Conservation (phyloP, 495 filamentous ascomycete species). For the Annulohypoxylon nitens region DNA sequence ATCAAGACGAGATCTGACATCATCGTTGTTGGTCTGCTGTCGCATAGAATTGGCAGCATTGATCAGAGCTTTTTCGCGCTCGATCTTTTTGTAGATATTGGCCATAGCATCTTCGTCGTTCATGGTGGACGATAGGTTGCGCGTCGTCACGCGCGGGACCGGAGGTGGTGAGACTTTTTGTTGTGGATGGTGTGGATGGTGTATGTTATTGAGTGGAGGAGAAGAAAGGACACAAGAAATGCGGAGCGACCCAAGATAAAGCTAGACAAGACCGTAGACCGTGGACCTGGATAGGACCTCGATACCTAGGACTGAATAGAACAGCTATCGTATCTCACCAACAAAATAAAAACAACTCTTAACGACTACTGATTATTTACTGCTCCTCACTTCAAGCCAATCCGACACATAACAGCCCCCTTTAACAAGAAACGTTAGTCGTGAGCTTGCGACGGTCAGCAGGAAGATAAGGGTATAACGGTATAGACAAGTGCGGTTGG, state of each 20-base stretch:
- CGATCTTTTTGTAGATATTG: slow-evolving; percentile 96
- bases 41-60: slow-evolving; percentile 94
- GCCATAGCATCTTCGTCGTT: slow-evolving; percentile 85
- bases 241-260: slow-evolving; percentile 42
- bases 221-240: slow-evolving; percentile 24
- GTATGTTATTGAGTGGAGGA: slow-evolving; percentile 17
- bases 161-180: slow-evolving; percentile 24
- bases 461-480: slow-evolving; percentile 8
- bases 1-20: slow-evolving; percentile 88
- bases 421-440: slow-evolving; percentile 6
- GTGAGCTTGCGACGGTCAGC: slow-evolving; percentile 13
- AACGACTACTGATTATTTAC: slow-evolving; percentile 10
- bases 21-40: slow-evolving; percentile 91
- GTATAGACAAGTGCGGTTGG: slow-evolving; percentile 16
- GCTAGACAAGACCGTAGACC: slow-evolving; percentile 11
- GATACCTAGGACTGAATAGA: neutral
- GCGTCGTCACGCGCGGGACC: slow-evolving; percentile 57
- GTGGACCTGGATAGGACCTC: neutral
- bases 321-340: neutral
- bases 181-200: slow-evolving; percentile 18
- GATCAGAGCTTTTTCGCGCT: slow-evolving; percentile 96
- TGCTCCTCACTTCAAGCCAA: slow-evolving; percentile 6
- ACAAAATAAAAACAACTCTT: slow-evolving; percentile 9
- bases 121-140: slow-evolving; percentile 61
- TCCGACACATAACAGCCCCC: slow-evolving; percentile 14